Evolutionary conservation across 257 asterid species (phyloP).

Genomic region (Thymus mandschuricus): DNA sequence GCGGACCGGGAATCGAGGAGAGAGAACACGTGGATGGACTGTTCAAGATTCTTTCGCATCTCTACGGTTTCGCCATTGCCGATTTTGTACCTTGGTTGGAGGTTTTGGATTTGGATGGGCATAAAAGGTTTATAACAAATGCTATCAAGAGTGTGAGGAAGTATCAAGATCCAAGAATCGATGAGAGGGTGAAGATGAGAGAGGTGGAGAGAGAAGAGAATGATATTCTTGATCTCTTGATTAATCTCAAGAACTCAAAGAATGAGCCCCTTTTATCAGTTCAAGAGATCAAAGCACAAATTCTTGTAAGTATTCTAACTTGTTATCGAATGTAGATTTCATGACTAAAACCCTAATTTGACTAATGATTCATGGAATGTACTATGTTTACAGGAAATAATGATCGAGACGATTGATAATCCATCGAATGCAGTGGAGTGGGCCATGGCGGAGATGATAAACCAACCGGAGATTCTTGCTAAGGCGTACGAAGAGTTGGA

Average conservation of each 20-base stretch:
- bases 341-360: no score
- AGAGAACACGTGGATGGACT: slow-evolving; percentile 33
- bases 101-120: slow-evolving; percentile 42
- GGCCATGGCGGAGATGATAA: slow-evolving; percentile 23
- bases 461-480: slow-evolving; percentile 25
- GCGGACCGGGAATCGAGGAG: slow-evolving; percentile 44
- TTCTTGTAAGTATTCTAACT: slow-evolving; percentile 29
- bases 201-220: not conserved
- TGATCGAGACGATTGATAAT: slow-evolving; percentile 32
- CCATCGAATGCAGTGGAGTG: slow-evolving; percentile 29
- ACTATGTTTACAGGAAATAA: slow-evolving; percentile 27
- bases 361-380: not conserved
- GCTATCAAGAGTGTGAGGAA: slow-evolving; percentile 24
- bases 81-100: slow-evolving; percentile 38
- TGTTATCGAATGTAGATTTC: no score
- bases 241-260: slow-evolving; percentile 29
- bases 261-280: slow-evolving; percentile 25
- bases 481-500: slow-evolving; percentile 32
- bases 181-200: slow-evolving; percentile 37
- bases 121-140: not conserved
- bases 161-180: slow-evolving; percentile 34
- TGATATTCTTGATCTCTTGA: slow-evolving; percentile 41
- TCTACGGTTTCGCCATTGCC: slow-evolving; percentile 26
- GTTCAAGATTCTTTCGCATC: not conserved
- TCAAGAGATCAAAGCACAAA: slow-evolving; percentile 37